phyloP scores from a whole-genome alignment of 192 early-diverging fungal genomes.

The Mortierella antarctica region DNA sequence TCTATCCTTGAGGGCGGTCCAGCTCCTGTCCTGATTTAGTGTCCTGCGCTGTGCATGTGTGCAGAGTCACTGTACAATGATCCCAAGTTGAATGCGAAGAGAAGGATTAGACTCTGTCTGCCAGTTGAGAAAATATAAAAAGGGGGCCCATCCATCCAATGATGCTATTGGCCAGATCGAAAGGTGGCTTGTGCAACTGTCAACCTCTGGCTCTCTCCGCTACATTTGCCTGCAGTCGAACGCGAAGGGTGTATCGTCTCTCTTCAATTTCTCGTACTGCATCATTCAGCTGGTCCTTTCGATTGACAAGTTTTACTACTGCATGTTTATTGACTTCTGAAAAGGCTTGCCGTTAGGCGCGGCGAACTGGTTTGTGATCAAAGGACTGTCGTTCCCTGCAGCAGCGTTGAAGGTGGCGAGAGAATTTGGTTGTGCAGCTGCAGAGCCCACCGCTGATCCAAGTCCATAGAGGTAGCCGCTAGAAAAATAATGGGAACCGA shows the following conservation, averaged over 20 bases:
- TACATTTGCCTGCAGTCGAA: background rate
- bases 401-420: slow-evolving; percentile 52
- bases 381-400: slow-evolving; percentile 51
- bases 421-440: slow-evolving; percentile 47
- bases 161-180: background rate
- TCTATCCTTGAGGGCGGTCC: background rate
- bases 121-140: slow-evolving; percentile 8
- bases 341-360: slow-evolving; percentile 45
- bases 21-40: background rate
- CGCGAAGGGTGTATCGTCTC: too few species aligned
- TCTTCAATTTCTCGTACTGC: too few species aligned
- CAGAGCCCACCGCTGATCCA: slow-evolving; percentile 53
- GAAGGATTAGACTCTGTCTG: slow-evolving; percentile 31
- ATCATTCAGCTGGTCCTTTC: background rate
- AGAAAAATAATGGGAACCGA: background rate
- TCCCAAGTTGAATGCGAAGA: slow-evolving; percentile 55
- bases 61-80: slow-evolving; percentile 35
- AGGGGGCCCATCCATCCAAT: slow-evolving; percentile 14
- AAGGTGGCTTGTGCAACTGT: background rate
- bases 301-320: background rate
- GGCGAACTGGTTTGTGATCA: slow-evolving; percentile 48
- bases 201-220: background rate
- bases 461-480: slow-evolving; percentile 66
- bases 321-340: slow-evolving; percentile 47
- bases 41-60: too few species aligned